These are phyloP conservation scores for Funneliformis caledonium DNA, from an alignment of 371 early-diverging fungal genomes.

Conservation along the genomic window DNA sequence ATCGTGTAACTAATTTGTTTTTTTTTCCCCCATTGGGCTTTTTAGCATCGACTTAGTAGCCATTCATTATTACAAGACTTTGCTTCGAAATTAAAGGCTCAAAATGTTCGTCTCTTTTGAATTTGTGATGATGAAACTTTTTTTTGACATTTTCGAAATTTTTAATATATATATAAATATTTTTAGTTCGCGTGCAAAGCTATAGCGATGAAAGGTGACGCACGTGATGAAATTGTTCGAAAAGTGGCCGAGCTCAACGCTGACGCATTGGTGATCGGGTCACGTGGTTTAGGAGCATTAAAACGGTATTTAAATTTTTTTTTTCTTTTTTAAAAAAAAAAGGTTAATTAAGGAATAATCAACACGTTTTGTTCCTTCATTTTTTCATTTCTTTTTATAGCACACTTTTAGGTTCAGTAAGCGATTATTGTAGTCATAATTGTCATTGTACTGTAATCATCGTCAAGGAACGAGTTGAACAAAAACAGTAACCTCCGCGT, in stretches of 20 bases:
- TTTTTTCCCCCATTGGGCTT: too few relatives aligned
- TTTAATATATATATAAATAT: not conserved
- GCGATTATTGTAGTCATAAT: constrained; percentile 58
- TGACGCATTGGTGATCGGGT: constrained; percentile 63
- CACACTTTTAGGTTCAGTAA: constrained; percentile 60
- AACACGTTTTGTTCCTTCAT: too few relatives aligned
- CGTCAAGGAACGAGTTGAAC: constrained; percentile 40
- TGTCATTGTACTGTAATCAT: constrained; percentile 56
- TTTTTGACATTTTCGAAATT: not conserved
- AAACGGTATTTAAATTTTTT: constrained; percentile 44
- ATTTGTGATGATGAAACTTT: not conserved
- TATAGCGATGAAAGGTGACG: constrained; percentile 64
- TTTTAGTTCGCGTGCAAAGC: constrained; percentile 61
- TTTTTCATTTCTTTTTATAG: constrained; percentile 39
- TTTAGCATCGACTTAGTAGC: constrained; percentile 22
- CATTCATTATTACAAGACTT: constrained; percentile 28
- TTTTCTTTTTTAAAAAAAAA: not conserved
- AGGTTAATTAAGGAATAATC: not conserved
- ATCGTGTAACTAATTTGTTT: too few relatives aligned
- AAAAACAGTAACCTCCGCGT: not conserved
- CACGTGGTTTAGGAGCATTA: constrained; percentile 59
- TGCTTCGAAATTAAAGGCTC: constrained; percentile 30
- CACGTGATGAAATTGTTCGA: constrained; percentile 58
- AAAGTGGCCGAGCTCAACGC: constrained; percentile 59
- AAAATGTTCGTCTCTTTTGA: constrained; percentile 6